Evolutionary conservation across 192 early-diverging fungal species (phyloP).

Genomic region (Podila clonocystis): DNA sequence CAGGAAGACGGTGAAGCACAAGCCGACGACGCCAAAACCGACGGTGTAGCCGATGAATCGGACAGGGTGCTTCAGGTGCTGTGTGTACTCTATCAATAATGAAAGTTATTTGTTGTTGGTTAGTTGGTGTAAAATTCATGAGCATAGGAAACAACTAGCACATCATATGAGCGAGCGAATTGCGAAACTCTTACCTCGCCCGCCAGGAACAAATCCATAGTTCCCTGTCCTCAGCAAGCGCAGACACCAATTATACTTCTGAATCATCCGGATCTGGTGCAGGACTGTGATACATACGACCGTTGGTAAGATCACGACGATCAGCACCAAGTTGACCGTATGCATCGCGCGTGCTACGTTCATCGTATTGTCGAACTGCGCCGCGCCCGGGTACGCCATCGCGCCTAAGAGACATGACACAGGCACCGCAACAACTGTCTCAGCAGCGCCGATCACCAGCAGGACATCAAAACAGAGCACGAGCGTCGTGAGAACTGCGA

Average conservation of each 20-base stretch:
- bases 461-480: constrained; percentile 48
- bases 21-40: constrained; percentile 44
- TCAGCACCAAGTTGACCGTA: constrained; percentile 40
- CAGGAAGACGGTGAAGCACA: constrained; percentile 44
- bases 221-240: constrained; percentile 37
- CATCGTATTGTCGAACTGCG: constrained; percentile 51
- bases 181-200: constrained; percentile 25
- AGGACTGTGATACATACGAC: constrained; percentile 32
- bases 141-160: neutral
- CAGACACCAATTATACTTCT: constrained; percentile 52
- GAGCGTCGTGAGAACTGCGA: constrained; percentile 39
- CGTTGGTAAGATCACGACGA: constrained; percentile 31
- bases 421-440: constrained; percentile 32
- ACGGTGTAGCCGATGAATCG: constrained; percentile 50
- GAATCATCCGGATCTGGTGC: constrained; percentile 48
- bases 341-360: constrained; percentile 52
- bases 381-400: constrained; percentile 29
- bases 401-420: constrained; percentile 38
- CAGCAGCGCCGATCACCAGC: constrained; percentile 38
- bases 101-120: neutral
- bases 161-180: neutral
- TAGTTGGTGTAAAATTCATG: neutral
- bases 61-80: constrained; percentile 45
- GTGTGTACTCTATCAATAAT: constrained; percentile 28
- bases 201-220: constrained; percentile 47